These are phyloP conservation scores for Rhodotorula sp. DNA, from an alignment of 1,284 basidiomycete species.

Conservation along the genomic window DNA sequence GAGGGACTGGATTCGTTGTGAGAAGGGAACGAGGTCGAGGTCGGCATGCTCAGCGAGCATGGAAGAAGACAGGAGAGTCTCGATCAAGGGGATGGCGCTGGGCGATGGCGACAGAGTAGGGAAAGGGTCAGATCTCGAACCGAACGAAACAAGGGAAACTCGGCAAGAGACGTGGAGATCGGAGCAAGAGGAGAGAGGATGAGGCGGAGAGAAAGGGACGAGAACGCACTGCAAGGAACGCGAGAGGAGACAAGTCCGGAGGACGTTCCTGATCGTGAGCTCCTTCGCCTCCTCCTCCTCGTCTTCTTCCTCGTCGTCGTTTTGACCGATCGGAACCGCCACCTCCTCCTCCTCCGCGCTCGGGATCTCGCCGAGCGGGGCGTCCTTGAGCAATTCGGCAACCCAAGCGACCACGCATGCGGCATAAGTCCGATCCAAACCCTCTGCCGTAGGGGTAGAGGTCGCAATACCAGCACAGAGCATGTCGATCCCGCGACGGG, in stretches of 20 bases:
- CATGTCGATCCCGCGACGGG: conserved; percentile 55
- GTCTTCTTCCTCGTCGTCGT: not conserved
- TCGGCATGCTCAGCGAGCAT: not conserved
- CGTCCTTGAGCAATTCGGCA: conserved; percentile 20
- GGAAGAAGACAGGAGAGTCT: not conserved
- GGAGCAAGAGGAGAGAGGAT: too few relatives aligned
- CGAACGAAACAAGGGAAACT: too few relatives aligned
- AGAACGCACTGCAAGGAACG: not conserved
- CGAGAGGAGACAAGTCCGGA: conserved; percentile 27
- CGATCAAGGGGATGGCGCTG: conserved; percentile 11
- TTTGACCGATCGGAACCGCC: not conserved
- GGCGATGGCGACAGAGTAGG: too few relatives aligned
- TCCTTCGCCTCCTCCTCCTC: not conserved
- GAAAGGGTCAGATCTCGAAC: not conserved
- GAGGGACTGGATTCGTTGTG: not conserved
- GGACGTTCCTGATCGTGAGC: conserved; percentile 13
- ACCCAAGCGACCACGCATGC: conserved; percentile 38
- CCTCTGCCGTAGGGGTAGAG: not conserved
- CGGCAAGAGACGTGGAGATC: too few relatives aligned
- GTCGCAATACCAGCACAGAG: conserved; percentile 45
- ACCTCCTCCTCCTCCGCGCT: conserved; percentile 12
- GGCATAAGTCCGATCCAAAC: conserved; percentile 22
- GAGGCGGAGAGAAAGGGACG: not conserved
- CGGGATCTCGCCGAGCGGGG: not conserved
- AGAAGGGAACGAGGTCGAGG: not conserved